Evolutionary conservation across 2,329 filamentous ascomycete genomes (phyloP), one percentile per base, ranked within the genome.

Genomic region (Cytospora piceicola): DNA sequence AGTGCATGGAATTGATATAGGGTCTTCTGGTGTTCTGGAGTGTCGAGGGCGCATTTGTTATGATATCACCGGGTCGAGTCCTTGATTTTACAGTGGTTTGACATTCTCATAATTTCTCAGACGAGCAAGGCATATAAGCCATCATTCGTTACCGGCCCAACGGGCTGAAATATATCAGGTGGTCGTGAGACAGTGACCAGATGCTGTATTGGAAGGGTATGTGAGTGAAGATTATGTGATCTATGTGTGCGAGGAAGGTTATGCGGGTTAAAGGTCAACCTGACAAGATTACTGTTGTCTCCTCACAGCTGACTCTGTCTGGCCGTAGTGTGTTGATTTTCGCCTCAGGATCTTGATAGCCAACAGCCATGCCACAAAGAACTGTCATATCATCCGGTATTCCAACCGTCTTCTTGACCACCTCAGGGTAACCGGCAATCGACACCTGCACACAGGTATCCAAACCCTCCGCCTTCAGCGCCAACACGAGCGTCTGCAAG

Each of bases 401-500:
- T 8, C 66, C 70, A 17, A 70, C 61, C 51, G 54, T 61, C 0
- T 22, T 29, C 20, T 46, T 58, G 27, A 71, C 65, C 3, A 68
- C 57, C 29, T 70, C 70, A 0, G 67, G 64, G 27, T 69, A 71
- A 0, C 60, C 68, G 11, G 66, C 61, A 6, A 70, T 68, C 15
- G 64, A 67, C 15, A 71, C 64, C 61, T 68, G 58, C 2, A 68
- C 68, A 53, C 70, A 70, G 22, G 67, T 69, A 6, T 54, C 67
- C 2, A 70, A 30, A 2, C 66, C 69, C 12, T 54, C 8, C 49
- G 69, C 64, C 17, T 64, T 69, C 24, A 69, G 64, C 46, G 58
- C 65, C 24, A 69, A 66, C 24, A 71, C 30, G n/a, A 72, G 58
- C 4, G 64, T 69, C 65, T 71, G 69, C 51, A 68, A 22, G 30